phyloP scores from a whole-genome alignment of 1,284 basidiomycete species.

The Somion occarium region DNA sequence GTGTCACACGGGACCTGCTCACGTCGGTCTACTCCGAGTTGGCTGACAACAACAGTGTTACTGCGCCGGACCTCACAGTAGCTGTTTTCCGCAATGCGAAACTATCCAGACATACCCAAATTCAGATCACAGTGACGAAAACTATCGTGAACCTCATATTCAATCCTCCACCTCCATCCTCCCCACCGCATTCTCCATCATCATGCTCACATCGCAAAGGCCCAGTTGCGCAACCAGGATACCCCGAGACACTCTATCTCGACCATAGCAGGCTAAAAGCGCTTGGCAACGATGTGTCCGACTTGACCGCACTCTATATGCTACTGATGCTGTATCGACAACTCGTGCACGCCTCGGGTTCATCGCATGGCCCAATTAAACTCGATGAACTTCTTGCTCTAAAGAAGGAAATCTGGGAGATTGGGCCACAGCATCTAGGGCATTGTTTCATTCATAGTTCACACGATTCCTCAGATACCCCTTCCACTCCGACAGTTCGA shows the following conservation, averaged over 20 bases:
- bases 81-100: conserved; percentile 6
- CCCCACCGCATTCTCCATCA: conserved; percentile 55
- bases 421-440: conserved; percentile 59
- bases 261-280: conserved; percentile 72
- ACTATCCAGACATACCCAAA: conserved; percentile 16
- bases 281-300: conserved; percentile 70
- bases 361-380: conserved; percentile 11
- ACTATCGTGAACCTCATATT: conserved; percentile 27
- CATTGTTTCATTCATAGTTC: conserved; percentile 39
- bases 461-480: conserved; percentile 5
- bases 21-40: conserved; percentile 36
- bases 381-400: conserved; percentile 51
- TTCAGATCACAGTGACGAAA: conserved; percentile 23
- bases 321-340: conserved; percentile 79
- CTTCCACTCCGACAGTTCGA: background rate
- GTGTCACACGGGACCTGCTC: conserved; percentile 64
- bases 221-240: conserved; percentile 29
- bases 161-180: conserved; percentile 25
- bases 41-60: conserved; percentile 20
- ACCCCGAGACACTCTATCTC: conserved; percentile 84
- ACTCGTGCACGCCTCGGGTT: conserved; percentile 42
- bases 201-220: conserved; percentile 53
- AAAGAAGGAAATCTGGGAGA: conserved; percentile 75
- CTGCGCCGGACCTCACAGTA: conserved; percentile 11
- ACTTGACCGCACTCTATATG: conserved; percentile 76